Conservation (phyloP, 257 asterid genomes). For the Fraxinus excelsior region DNA sequence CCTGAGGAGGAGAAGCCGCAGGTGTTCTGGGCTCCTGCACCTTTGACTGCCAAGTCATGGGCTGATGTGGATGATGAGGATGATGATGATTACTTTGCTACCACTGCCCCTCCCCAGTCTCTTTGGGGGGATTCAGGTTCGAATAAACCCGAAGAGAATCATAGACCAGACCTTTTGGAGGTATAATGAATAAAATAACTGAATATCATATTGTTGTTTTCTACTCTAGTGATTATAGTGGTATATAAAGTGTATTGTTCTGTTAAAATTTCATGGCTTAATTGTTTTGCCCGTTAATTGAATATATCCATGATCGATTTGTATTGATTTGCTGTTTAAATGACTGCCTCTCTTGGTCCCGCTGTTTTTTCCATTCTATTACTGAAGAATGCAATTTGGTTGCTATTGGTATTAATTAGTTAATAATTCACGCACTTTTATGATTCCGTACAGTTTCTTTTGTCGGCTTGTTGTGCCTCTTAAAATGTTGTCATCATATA, state of each 20-base stretch:
- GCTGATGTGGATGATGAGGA: constrained; percentile 85
- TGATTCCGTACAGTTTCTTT: background rate
- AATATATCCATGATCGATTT: background rate
- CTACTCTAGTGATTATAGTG: background rate
- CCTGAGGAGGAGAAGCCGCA: constrained; percentile 44
- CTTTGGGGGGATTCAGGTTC: constrained; percentile 49
- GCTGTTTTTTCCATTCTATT: background rate
- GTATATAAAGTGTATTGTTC: background rate
- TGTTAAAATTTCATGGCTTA: background rate
- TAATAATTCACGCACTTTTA: background rate
- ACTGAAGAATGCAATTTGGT: background rate
- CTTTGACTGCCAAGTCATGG: constrained; percentile 69
- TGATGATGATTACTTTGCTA: constrained; percentile 76
- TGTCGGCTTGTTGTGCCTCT: background rate
- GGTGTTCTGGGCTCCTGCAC: constrained; percentile 77
- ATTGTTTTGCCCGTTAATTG: constrained; percentile 1
- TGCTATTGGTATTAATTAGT: background rate
- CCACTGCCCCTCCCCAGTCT: constrained; percentile 71
- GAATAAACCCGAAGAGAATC: constrained; percentile 29
- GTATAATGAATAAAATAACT: constrained; percentile 34
- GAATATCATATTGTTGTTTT: background rate
- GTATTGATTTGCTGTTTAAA: background rate
- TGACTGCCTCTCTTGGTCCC: background rate
- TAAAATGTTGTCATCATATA: background rate
- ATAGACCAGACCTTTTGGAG: constrained; percentile 54